Base-by-base conservation (phyloP, 306 rosid genomes). In the Prinsepia uniflora region DNA sequence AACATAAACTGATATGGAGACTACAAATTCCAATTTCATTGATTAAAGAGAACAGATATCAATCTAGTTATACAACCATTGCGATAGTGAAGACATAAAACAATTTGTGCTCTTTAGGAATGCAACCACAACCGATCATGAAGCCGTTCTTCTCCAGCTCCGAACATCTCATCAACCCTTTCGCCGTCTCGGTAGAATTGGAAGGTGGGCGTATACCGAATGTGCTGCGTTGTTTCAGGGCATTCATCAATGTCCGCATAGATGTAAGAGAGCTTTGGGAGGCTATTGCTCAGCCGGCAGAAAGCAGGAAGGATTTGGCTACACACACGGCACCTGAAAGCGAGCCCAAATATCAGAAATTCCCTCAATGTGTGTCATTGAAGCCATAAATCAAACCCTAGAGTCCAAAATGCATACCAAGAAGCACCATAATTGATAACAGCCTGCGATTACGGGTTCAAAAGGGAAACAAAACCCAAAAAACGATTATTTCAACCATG, bases 341-440 rank as follows among this genome's bases (percentile, higher is more conserved):
- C 3, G 13, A 47, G 10, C 30, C 6, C 18, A 45, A 68, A 10
- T 17, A 5, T 5, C 34, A 18, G 5, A 41, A 59, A 22, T 10
- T 54, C 17, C 11, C 15, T 30, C 8, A 43, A 10, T 42, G 9
- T 30, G 7, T 44, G 7, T 53, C 78, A 50, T 13, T 40, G 59
- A 78, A 43, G 66, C 58, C 15, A 48, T 60, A 18, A 71, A 42
- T 58, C 84, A 40, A 83, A 80, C 85, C 46, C n/a, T 78, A 65
- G 86, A 3, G 82, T 58, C 64, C 81, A 75, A 54, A 40, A 8
- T 14, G 81, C 86, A 49, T 77, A 88, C 97, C 97, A 90, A 41
- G 98, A 85, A 7, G 97, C 98, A 4, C 98, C 97, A 44, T 93
- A 93, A 67, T 88, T 90, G 88, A 93, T 87, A 46, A 90, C 97